Conservation (phyloP, 2,329 filamentous ascomycete genomes). For the Venturia asperata region DNA sequence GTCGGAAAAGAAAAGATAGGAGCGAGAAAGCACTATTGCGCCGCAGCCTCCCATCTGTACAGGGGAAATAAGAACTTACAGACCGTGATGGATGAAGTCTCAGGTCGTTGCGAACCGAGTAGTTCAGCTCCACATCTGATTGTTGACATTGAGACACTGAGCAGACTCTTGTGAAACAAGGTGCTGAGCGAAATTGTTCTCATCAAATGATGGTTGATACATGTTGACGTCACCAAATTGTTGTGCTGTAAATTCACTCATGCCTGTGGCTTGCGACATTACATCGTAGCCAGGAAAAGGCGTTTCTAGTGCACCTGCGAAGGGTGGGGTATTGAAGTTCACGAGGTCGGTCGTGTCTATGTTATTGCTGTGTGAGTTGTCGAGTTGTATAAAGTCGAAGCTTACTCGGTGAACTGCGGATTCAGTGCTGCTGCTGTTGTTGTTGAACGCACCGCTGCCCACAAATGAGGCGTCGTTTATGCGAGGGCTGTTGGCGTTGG, state of each 20-base stretch:
- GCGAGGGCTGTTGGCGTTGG: not conserved
- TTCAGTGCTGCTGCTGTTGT: not conserved
- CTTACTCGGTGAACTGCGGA: not conserved
- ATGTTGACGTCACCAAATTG: not conserved
- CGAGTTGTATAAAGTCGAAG: slow-evolving; percentile 3
- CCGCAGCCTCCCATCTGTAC: slow-evolving; percentile 8
- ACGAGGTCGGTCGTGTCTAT: slow-evolving; percentile 4
- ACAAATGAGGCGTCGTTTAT: not conserved
- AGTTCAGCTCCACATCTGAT: not conserved
- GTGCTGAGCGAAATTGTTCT: slow-evolving; percentile 5
- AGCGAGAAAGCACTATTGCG: slow-evolving; percentile 4
- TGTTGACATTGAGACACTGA: not conserved
- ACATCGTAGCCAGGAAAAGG: not conserved
- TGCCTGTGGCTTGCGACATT: not conserved
- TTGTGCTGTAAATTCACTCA: slow-evolving; percentile 7
- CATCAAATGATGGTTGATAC: slow-evolving; percentile 5
- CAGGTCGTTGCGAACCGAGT: not conserved
- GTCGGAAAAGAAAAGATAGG: slow-evolving; percentile 3
- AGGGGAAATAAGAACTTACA: not conserved
- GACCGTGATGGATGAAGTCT: not conserved
- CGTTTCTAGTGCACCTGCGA: slow-evolving; percentile 7
- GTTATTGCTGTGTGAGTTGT: not conserved
- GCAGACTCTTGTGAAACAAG: slow-evolving; percentile 4
- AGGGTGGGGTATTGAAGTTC: slow-evolving; percentile 8
- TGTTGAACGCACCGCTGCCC: not conserved